These are phyloP conservation scores for Neckera pumila DNA, from an alignment of 225 moss, liverwort and hornwort genomes.

Conservation along the genomic window DNA sequence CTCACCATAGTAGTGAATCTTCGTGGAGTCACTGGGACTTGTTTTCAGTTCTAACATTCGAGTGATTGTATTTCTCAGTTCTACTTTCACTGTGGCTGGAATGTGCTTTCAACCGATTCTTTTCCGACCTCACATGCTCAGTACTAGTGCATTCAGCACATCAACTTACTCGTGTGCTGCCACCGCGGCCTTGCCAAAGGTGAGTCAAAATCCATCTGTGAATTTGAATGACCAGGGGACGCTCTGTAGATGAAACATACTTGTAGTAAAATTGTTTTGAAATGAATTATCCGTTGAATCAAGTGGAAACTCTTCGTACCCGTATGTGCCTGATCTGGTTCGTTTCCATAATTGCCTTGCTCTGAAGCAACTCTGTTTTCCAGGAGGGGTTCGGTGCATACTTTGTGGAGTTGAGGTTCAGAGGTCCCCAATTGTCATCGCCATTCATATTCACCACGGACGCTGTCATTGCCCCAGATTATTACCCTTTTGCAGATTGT, in stretches of 20 bases:
- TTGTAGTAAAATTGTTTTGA: background rate
- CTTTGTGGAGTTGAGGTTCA: slow-evolving; percentile 83
- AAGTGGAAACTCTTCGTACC: background rate
- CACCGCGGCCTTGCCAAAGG: slow-evolving; percentile 55
- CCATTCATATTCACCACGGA: slow-evolving; percentile 81
- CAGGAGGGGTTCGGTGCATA: slow-evolving; percentile 93
- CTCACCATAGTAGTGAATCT: background rate
- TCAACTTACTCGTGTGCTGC: slow-evolving; percentile 34
- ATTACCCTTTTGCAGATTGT: slow-evolving; percentile 65
- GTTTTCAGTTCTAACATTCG: background rate
- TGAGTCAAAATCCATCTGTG: background rate
- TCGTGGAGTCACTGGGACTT: background rate
- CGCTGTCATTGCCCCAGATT: slow-evolving; percentile 59
- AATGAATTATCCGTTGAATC: background rate
- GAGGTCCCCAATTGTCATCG: slow-evolving; percentile 40
- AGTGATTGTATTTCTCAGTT: slow-evolving; percentile 26
- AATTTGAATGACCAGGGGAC: background rate
- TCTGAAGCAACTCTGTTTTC: background rate
- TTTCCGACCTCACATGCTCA: slow-evolving; percentile 39
- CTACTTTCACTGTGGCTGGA: slow-evolving; percentile 43
- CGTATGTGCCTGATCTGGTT: background rate
- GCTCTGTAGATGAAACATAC: background rate
- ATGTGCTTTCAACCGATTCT: slow-evolving; percentile 72
- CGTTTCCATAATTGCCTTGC: background rate
- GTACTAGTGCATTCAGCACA: slow-evolving; percentile 1